Evolutionary conservation across 371 early-diverging fungal species (phyloP), one percentile per base, ranked within the genome.

Genomic region (Hamiltosporidium magnivora): DNA sequence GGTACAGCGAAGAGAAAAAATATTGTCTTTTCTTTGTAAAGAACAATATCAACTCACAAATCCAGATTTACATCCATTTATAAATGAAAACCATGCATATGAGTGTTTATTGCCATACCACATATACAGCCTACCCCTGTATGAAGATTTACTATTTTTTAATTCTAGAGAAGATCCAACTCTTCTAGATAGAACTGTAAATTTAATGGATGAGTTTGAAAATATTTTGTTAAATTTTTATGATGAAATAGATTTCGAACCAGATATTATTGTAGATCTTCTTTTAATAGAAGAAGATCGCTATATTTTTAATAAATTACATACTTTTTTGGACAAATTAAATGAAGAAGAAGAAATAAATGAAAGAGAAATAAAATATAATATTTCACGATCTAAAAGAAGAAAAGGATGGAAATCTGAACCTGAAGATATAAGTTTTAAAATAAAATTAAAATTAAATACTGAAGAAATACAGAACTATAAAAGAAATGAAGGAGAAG

Each of bases 91-190:
- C 36, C 76, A 76, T 66, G 79, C 77, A n/a, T 73, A 73, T 65
- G 79, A 79, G 63, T 71, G 68, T 62, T 69, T 79, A 8, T 42
- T 79, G 9, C 76, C 79, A 9, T 79, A 75, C 61, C 79, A 79
- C 54, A 58, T 79, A 56, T 79, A 72, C 62, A 42, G 65, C 36
- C 54, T 55, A 6, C 62, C 58, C 38, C 56, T 71, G 43, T 74
- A 74, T 58, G 79, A 79, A 43, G 79, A 79, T 54, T 58, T 76
- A 25, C 58, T 79, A 25, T 79, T 71, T 62, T 36, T 58, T 25
- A 64, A 66, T 14, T 58, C 63, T 25, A 52, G 38, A 4, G 61
- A 8, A 36, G 39, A 3, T 42, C 37, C 8, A 38, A 41, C 4
- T 3, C 9, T 8, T 4, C 3, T 39, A 3, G 61, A 60, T 44